phyloP scores from a whole-genome alignment of 805 yeast species.

The Yamadazyma insecticola region DNA sequence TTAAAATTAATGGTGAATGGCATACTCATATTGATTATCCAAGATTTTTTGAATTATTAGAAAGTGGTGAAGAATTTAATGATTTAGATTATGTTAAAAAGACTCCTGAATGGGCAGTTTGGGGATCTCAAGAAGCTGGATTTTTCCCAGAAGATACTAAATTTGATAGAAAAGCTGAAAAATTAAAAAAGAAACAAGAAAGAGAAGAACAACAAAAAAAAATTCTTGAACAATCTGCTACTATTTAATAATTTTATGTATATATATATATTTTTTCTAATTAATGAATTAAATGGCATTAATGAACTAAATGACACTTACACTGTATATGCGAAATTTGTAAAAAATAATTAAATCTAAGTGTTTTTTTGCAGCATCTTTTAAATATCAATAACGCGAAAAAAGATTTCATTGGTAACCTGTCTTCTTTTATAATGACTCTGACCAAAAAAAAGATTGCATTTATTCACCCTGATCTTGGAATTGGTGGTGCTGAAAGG shows the following conservation, averaged over 20 bases:
- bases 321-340: no score
- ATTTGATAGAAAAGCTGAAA: conserved; percentile 60
- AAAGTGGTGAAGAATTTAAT: conserved; percentile 60
- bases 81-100: conserved; percentile 77
- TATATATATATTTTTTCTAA: no score
- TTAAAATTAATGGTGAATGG: conserved; percentile 72
- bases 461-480: conserved; percentile 91
- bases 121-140: conserved; percentile 83
- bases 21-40: conserved; percentile 84
- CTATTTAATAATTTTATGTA: no score
- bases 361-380: no score
- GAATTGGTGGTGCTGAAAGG: conserved; percentile 97
- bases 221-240: neutral
- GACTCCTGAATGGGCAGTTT: conserved; percentile 89
- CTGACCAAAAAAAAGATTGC: conserved; percentile 56
- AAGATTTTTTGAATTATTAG: conserved; percentile 65
- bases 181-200: conserved; percentile 41
- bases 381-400: no score
- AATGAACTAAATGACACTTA: no score
- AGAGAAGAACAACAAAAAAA: conserved; percentile 21
- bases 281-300: no score
- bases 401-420: no score
- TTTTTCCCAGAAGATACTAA: conserved; percentile 83
- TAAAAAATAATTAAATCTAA: no score
- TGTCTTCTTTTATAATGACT: no score